Evolutionary conservation across 176 grass and related monocot genomes (phyloP).

Genomic region (Pontederia paniculata): DNA sequence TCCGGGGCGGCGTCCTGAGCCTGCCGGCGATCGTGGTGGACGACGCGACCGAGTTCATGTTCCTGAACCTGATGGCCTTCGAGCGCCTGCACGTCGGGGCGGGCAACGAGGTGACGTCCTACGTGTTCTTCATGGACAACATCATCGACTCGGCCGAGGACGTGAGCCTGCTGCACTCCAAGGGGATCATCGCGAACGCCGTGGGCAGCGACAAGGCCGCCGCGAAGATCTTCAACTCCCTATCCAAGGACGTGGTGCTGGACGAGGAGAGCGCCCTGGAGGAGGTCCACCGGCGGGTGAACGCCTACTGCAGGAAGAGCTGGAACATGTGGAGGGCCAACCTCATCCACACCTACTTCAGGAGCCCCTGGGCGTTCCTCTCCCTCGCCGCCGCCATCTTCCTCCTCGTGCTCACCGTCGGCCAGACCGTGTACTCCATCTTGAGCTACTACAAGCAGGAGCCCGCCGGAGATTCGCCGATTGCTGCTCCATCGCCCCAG

Average conservation of each 20-base stretch:
- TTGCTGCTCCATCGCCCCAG: too few relatives aligned
- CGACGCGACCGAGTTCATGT: constrained; percentile 5
- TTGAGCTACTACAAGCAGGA: not conserved
- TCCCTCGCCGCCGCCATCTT: constrained; percentile 35
- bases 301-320: not conserved
- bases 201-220: not conserved
- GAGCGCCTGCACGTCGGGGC: constrained; percentile 14
- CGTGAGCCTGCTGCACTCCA: constrained; percentile 4
- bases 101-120: constrained; percentile 11
- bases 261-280: too few relatives aligned
- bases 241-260: not conserved
- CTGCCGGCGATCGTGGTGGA: constrained; percentile 6
- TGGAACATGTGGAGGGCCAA: constrained; percentile 41
- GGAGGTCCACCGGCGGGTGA: too few relatives aligned
- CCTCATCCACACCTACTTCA: constrained; percentile 40
- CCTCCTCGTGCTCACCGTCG: constrained; percentile 31
- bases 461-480: too few relatives aligned
- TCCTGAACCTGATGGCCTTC: constrained; percentile 21
- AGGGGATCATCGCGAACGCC: constrained; percentile 15
- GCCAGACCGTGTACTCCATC: constrained; percentile 32
- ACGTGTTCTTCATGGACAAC: constrained; percentile 15
- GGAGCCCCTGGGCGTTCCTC: constrained; percentile 38
- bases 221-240: constrained; percentile 9
- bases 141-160: constrained; percentile 8
- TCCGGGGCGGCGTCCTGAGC: constrained; percentile 5